Percentiles rank a stretch among this genome's conserved stretches.
phyloP scores from a whole-genome alignment of 2,329 filamentous ascomycete species.

The Decorospora gaudefroyi region DNA sequence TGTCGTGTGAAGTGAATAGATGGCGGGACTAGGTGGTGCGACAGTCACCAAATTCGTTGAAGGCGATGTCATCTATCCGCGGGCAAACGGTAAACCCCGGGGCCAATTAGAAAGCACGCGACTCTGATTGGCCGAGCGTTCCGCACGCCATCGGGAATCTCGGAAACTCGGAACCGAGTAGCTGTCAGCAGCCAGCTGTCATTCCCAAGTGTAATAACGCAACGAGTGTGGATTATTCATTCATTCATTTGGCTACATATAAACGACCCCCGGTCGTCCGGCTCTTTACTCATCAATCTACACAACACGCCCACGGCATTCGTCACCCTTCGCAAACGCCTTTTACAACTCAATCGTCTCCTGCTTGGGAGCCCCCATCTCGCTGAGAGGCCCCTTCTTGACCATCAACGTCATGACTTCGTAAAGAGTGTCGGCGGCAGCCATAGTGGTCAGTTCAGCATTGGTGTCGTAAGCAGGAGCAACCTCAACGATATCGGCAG shows the following conservation, averaged over 20 bases:
- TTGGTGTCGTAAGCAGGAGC: conserved; percentile 73
- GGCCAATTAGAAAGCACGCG: conserved; percentile 26
- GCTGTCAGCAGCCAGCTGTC: too few species aligned
- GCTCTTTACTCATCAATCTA: too few species aligned
- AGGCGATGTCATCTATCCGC: conserved; percentile 39
- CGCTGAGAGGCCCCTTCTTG: conserved; percentile 71
- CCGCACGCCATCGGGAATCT: too few species aligned
- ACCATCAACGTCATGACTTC: conserved; percentile 84
- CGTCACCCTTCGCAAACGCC: too few species aligned
- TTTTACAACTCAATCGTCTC: conserved; percentile 33
- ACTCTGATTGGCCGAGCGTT: conserved; percentile 19
- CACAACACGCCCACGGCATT: too few species aligned
- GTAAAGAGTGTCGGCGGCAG: conserved; percentile 70
- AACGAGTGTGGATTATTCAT: too few species aligned
- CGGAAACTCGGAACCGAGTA: conserved; percentile 13
- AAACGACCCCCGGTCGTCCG: too few species aligned
- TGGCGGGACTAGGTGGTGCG: conserved; percentile 15
- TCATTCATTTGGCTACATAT: too few species aligned
- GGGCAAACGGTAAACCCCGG: conserved; percentile 27
- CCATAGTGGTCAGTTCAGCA: conserved; percentile 74
- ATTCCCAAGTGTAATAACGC: too few species aligned
- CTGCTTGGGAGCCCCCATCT: conserved; percentile 46
- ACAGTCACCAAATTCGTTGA: conserved; percentile 25
- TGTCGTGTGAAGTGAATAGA: conserved; percentile 13
- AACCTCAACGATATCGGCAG: conserved; percentile 74